These are phyloP conservation scores for Pythium apleroticum DNA, from an alignment of 352 stramenopile species.

Conservation along the genomic window DNA sequence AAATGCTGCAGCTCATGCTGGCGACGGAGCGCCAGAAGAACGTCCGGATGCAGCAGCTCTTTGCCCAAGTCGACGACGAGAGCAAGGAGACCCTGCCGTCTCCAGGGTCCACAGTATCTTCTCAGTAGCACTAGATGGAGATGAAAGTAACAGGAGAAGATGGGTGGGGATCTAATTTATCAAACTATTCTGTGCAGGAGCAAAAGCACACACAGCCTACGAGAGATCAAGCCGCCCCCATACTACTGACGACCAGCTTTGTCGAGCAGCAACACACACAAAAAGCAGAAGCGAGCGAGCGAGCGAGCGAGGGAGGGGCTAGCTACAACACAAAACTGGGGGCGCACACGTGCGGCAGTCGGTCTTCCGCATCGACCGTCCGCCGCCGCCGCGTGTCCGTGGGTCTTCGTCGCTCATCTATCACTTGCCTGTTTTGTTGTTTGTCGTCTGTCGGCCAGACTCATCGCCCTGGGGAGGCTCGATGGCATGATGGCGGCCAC, in stretches of 20 bases:
- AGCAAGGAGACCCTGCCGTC: background rate
- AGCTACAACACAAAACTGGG: slow-evolving; percentile 15
- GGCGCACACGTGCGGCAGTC: slow-evolving; percentile 47
- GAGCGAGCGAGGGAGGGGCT: too few relatives aligned
- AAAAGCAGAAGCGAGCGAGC: background rate
- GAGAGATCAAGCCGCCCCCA: background rate
- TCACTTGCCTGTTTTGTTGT: background rate
- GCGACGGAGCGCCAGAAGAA: slow-evolving; percentile 70
- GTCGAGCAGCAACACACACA: background rate
- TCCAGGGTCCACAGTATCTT: background rate
- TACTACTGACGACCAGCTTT: background rate
- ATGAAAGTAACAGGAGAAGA: background rate
- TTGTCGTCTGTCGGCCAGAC: background rate
- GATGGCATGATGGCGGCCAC: background rate
- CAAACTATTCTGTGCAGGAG: slow-evolving; percentile 28
- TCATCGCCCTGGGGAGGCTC: slow-evolving; percentile 19
- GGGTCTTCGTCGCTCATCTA: background rate
- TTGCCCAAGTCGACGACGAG: slow-evolving; percentile 65
- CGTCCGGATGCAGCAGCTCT: slow-evolving; percentile 71
- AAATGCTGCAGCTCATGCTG: slow-evolving; percentile 76
- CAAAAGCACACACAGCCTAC: slow-evolving; percentile 1
- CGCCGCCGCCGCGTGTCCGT: background rate
- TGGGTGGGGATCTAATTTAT: slow-evolving; percentile 34
- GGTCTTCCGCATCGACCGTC: slow-evolving; percentile 35
- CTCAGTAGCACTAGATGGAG: too few relatives aligned